Base-by-base conservation (phyloP, 345 rosid species). In the Zanthoxylum bungeanum region DNA sequence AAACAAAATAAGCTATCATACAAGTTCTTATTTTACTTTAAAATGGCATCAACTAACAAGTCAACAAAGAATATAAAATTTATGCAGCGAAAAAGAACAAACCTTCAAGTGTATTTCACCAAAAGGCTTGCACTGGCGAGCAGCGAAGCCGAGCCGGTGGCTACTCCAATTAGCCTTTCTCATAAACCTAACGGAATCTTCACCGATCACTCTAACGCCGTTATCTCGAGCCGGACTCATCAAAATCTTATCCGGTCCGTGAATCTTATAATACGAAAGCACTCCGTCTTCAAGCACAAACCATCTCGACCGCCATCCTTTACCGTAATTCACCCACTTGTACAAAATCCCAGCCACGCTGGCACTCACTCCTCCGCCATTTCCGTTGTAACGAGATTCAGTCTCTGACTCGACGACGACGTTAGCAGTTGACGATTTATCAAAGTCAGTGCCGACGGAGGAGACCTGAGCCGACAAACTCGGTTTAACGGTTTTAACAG, bases 291-390 rank as follows among this genome's bases (percentile, higher is more conserved):
- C 96, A 3, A 95, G 88, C 74, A 84, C 86, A 60, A 95, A 91
- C 98, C 99, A 95, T 71, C 99, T 77, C 22, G 90, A 77, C 77
- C 87, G 83, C 99, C 98, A 95, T 12, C 99, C 96, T 77, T 89
- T 95, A 27, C 99, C 98, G 68, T 95, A 95, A 79, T 95, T 89
- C 37, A 89, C 96, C 99, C 99, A 95, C 79, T 95, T 95, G 81
- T 93, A 88, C 71, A 95, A 82, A 55, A 95, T 86, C 82, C 99
- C 98, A 0, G 85, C 98, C 51, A 85, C 82, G 16, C 85, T 71
- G 61, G 81, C 85, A 36, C 82, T 77, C 21, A 68, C 78, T 31
- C 81, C 78, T 3, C 85, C 74, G n/a, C 55, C 88, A 9, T 77
- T 81, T n/a, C 72, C 89, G 2, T 73, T 65, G 46, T 66, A 86